Percentiles rank a stretch among this genome's conserved stretches.
phyloP scores from a whole-genome alignment of 1,139 yeast genomes.

The Blastobotrys raffinosifermentans region DNA sequence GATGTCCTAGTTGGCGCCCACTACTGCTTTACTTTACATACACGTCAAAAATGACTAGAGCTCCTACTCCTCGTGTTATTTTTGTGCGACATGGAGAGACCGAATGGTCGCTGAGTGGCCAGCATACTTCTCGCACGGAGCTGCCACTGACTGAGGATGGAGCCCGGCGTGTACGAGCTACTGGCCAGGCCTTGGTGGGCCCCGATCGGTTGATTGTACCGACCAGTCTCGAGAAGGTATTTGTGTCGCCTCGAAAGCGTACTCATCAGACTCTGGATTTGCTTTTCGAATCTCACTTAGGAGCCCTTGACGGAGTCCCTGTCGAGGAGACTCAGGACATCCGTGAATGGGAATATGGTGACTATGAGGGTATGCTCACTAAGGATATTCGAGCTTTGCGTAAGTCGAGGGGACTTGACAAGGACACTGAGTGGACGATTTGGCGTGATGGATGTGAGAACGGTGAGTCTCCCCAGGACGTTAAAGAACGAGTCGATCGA shows the following conservation, averaged over 20 bases:
- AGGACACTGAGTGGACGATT: conserved; percentile 55
- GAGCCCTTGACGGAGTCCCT: conserved; percentile 32
- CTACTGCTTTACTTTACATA: no score
- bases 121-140: conserved; percentile 83
- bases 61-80: conserved; percentile 64
- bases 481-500: conserved; percentile 63
- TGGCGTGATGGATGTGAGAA: conserved; percentile 93
- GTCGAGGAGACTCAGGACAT: conserved; percentile 48
- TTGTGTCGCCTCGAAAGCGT: conserved; percentile 74
- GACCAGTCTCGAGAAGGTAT: conserved; percentile 51
- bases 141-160: conserved; percentile 74
- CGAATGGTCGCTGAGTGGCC: conserved; percentile 92
- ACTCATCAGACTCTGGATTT: conserved; percentile 70
- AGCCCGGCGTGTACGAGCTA: conserved; percentile 62
- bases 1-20: no score
- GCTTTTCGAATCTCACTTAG: conserved; percentile 41
- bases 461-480: conserved; percentile 67
- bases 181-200: conserved; percentile 69
- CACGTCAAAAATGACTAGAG: conserved; percentile 3
- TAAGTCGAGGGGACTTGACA: conserved; percentile 51
- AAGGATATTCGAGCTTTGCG: conserved; percentile 59
- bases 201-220: conserved; percentile 58
- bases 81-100: conserved; percentile 89
- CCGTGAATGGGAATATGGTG: conserved; percentile 95
- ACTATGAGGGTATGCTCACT: conserved; percentile 79